phyloP scores from a whole-genome alignment of 495 filamentous ascomycete species.

The Penicillium desertorum region DNA sequence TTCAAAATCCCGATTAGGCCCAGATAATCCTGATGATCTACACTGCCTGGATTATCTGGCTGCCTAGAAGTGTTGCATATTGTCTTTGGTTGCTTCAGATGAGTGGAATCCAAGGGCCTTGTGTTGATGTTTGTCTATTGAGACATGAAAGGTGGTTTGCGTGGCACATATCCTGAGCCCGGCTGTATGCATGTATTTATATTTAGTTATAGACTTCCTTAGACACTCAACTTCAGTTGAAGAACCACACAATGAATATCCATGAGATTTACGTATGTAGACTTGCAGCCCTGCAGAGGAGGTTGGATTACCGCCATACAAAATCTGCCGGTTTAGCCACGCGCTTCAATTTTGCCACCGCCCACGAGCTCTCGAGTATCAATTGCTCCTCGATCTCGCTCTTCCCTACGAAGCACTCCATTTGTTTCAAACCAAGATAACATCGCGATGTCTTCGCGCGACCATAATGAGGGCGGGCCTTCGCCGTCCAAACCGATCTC shows the following conservation, averaged over 20 bases:
- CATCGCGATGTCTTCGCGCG: slow-evolving; percentile 25
- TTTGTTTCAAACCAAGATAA: background rate
- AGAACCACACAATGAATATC: background rate
- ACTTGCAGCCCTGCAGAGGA: background rate
- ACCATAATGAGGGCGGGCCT: slow-evolving; percentile 7
- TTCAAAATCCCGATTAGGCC: slow-evolving; percentile 12
- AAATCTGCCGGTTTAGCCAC: slow-evolving; percentile 4
- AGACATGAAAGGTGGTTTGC: background rate
- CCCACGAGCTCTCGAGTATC: slow-evolving; percentile 17
- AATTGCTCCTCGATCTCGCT: slow-evolving; percentile 6
- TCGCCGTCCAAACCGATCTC: slow-evolving; percentile 31
- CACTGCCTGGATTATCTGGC: background rate
- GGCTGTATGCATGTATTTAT: background rate
- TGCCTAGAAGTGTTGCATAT: background rate
- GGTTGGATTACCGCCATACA: background rate
- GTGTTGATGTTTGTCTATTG: background rate
- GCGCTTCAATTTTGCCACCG: slow-evolving; percentile 31
- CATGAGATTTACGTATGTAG: background rate
- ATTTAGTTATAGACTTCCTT: too few species aligned
- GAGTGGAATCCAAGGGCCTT: background rate
- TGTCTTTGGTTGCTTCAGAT: background rate
- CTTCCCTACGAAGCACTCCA: background rate
- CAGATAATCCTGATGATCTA: background rate
- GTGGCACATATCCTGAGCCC: background rate
- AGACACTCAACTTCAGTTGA: background rate